Evolutionary conservation across 257 asterid species (phyloP), one percentile per base, ranked within the genome.

Genomic region (Verbena officinalis): DNA sequence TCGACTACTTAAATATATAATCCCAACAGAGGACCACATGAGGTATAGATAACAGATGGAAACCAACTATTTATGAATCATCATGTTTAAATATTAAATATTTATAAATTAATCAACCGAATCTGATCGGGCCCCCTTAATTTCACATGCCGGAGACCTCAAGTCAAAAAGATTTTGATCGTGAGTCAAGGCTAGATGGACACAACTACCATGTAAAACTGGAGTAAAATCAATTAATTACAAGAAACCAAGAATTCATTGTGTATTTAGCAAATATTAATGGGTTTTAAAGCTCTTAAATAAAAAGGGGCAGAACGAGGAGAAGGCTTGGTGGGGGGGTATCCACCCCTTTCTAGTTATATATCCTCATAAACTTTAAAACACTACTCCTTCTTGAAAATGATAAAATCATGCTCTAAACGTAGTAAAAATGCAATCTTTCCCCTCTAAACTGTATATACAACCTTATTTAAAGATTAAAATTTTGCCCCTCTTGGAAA

Each of bases 91-190:
- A 30, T 15, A 46, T 4, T 46, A 50, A 43, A 66, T 23, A 34
- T 59, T 17, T 34, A 59, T 55, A 44, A 56, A 48, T 23, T 2
- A 1, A 66, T 7, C 39, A 33, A 70, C 67, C 45, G 9, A 61
- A 75, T 76, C 81, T 45, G 30, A 66, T 17, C 59, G 77, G 77
- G 75, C 13, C 68, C 73, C 67, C 43, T 63, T 67, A 62, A 65
- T 67, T 36, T 39, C 83, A 77, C 73, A 27, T 72, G 75, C 31
- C 51, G 21, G 31, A 34, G 48, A 55, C 72, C 60, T 52, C 33
- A 64, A 73, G 71, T 77, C 82, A 69, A 64, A 69, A 9, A 2
- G 55, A 21, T 36, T 65, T 31, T 61, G 51, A 70, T 33, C 49
- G 24, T 40, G 27, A 27, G 59, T 19, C 48, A 38, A 27, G 59